Base-by-base conservation (phyloP, 306 rosid genomes). In the Lotus japonicus region DNA sequence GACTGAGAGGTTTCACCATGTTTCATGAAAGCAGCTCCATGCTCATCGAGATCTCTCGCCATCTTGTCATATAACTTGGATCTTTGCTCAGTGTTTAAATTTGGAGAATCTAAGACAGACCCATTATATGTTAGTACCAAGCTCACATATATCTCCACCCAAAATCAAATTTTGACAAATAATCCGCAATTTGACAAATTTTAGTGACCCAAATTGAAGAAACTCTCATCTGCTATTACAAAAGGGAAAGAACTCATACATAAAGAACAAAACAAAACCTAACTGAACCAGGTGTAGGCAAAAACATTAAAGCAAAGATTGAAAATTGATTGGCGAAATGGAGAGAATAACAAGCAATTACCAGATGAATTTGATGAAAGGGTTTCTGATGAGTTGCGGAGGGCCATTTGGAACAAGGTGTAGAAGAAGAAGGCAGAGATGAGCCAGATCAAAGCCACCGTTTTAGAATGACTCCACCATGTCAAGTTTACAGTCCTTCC, bases 1-100 rank as follows among this genome's bases (percentile, higher is more conserved):
- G 98, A 94, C 81, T 94, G 97, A 68, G 97, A 90, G 45, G 98
- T 94, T 66, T 79, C 86, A n/a, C 99, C 96, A 5, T 64, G 87
- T 28, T 87, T 82, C 36, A 94, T 86, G 64, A 94, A 94, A 28
- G 82, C 58, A 50, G 97, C 83, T 64, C 99, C 99, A 16, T 85
- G 86, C 71, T 90, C 86, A 70, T 86, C 89, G 53, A 90, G 85
- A 77, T 90, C 99, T 57, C 68, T 71, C 23, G 58, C 96, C 99
- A 94, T 90, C 73, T 73, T 82, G 51, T 90, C 87, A 68, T 94
- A 94, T 58, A 94, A 56, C n/a, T 73, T 73, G 11, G 89, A 86
- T 77, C 99, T 86, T 80, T 54, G 75, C 60, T 81, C 97, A 2
- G 36, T 23, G 58, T 76, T 75, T 12, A 75, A 74, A 66, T 58